Conservation (phyloP, 2,329 filamentous ascomycete genomes). For the Pyricularia grisea region DNA sequence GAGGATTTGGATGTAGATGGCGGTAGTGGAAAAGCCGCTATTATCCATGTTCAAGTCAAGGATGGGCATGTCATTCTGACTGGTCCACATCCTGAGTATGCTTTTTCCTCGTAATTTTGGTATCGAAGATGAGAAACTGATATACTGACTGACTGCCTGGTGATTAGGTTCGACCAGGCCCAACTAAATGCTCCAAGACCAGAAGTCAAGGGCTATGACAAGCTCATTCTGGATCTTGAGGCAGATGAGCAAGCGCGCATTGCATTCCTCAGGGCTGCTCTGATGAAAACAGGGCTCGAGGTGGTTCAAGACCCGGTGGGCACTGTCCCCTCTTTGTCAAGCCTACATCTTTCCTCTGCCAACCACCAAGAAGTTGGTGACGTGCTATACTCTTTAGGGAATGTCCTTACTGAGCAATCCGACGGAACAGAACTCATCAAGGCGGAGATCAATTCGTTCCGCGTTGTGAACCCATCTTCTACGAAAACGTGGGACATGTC, state of each 20-base stretch:
- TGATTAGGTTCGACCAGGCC: background rate
- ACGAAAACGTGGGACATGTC: background rate
- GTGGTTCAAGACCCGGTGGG: conserved; percentile 59
- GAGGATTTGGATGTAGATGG: conserved; percentile 68
- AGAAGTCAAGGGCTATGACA: conserved; percentile 57
- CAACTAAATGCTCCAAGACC: conserved; percentile 41
- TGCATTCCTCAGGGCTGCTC: conserved; percentile 68
- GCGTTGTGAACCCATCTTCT: conserved; percentile 40
- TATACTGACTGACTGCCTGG: background rate
- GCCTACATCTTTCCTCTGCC: conserved; percentile 68
- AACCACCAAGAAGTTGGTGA: conserved; percentile 56
- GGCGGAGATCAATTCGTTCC: conserved; percentile 76
- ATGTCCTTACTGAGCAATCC: conserved; percentile 54
- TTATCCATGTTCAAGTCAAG: conserved; percentile 76
- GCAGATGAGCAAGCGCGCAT: conserved; percentile 61
- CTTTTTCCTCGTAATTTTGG: background rate
- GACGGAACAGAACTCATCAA: conserved; percentile 60
- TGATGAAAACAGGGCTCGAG: conserved; percentile 73
- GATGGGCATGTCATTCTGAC: conserved; percentile 72
- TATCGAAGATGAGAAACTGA: background rate
- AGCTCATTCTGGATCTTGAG: conserved; percentile 57
- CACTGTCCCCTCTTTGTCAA: conserved; percentile 64
- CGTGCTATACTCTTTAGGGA: conserved; percentile 55
- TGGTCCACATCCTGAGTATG: conserved; percentile 83
- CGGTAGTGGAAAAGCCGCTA: conserved; percentile 63